Percentiles rank a stretch among this genome's conserved stretches.
phyloP scores from a whole-genome alignment of 495 filamentous ascomycete genomes.

The Lasiosphaeriaceae sp. region DNA sequence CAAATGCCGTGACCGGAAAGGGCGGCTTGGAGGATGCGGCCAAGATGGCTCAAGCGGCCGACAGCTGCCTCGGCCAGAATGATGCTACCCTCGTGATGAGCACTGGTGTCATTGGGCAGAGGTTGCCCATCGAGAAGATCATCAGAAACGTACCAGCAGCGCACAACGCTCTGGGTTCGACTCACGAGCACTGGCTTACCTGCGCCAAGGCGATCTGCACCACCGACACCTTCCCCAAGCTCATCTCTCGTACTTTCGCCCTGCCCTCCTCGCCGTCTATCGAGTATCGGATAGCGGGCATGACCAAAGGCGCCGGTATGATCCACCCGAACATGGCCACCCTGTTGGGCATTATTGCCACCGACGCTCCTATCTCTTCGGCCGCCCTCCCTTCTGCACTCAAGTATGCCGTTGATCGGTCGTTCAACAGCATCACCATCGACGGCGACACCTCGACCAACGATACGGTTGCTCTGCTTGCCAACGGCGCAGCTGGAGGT shows the following conservation, averaged over 20 bases:
- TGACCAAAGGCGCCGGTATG: conserved; percentile 99
- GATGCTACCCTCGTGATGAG: conserved; percentile 88
- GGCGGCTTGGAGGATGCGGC: conserved; percentile 85
- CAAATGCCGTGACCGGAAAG: conserved; percentile 95
- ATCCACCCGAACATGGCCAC: conserved; percentile 99
- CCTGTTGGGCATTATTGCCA: conserved; percentile 87
- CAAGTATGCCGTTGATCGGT: conserved; percentile 69
- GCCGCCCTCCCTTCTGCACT: conserved; percentile 65
- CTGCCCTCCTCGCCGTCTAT: conserved; percentile 75
- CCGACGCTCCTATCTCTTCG: conserved; percentile 79
- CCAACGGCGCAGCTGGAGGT: conserved; percentile 90
- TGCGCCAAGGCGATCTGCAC: conserved; percentile 95
- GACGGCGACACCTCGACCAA: conserved; percentile 97
- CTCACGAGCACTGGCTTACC: conserved; percentile 80
- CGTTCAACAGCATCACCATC: conserved; percentile 96
- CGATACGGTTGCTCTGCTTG: conserved; percentile 89
- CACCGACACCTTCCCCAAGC: conserved; percentile 98
- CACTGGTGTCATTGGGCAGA: conserved; percentile 96
- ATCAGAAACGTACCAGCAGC: conserved; percentile 73
- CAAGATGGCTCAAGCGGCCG: conserved; percentile 74
- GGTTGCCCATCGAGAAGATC: conserved; percentile 89
- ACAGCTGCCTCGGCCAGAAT: conserved; percentile 62
- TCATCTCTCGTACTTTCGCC: conserved; percentile 77
- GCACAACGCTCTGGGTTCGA: conserved; percentile 60
- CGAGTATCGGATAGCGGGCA: conserved; percentile 82